These are phyloP conservation scores for Globisporangium mamillatum DNA, from an alignment of 352 stramenopile species.

Conservation along the genomic window DNA sequence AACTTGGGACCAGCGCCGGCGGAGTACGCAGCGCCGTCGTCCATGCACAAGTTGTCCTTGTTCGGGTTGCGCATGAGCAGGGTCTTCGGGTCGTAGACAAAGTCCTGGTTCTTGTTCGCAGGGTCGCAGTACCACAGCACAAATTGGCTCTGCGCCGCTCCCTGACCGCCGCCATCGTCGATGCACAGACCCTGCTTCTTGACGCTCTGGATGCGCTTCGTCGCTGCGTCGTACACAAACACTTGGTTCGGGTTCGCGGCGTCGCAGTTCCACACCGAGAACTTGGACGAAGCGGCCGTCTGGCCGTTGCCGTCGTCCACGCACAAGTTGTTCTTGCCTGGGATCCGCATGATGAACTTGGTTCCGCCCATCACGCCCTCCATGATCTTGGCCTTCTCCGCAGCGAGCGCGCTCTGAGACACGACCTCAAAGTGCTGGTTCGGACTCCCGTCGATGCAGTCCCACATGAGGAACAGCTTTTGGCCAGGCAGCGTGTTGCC, in stretches of 20 bases:
- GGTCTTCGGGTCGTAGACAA: conserved; percentile 25
- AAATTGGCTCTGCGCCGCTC: background rate
- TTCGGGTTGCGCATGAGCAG: conserved; percentile 26
- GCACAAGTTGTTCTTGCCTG: conserved; percentile 27
- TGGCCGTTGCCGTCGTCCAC: conserved; percentile 28
- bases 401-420: conserved; percentile 14
- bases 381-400: background rate
- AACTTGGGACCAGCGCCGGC: conserved; percentile 17
- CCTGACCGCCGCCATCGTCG: conserved; percentile 1
- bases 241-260: conserved; percentile 26
- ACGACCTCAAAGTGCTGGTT: conserved; percentile 25
- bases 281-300: conserved; percentile 14
- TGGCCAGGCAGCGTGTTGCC: background rate
- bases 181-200: background rate
- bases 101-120: conserved; percentile 14
- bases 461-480: background rate
- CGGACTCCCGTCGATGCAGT: conserved; percentile 2
- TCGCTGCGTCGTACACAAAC: conserved; percentile 2
- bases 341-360: conserved; percentile 21
- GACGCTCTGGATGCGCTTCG: background rate
- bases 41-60: conserved; percentile 31
- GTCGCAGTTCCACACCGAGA: conserved; percentile 16
- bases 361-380: too few species aligned
- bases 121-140: conserved; percentile 9
- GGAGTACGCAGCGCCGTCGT: conserved; percentile 24